Base-by-base conservation (phyloP, 495 filamentous ascomycete species). In the Podospora comata region DNA sequence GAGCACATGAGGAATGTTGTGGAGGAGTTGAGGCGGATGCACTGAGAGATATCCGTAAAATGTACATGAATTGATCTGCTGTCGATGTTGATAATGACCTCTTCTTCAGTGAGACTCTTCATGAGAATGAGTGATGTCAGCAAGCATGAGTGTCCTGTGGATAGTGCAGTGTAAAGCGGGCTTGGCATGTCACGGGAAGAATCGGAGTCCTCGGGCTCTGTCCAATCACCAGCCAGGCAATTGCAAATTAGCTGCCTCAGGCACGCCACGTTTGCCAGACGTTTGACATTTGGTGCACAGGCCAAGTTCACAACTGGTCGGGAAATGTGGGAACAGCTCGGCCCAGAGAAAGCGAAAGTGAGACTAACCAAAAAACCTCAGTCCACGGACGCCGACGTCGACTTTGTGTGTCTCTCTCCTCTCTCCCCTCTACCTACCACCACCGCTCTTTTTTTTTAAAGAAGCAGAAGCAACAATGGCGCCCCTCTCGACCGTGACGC, bases 1-100 rank as follows among this genome's bases (percentile, higher is more conserved):
- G 91, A 92, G 71, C 87, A 87, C 26, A 85, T 97, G 72, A 88
- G 90, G 71, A 83, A 83, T 53, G 78, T 90, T 65, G 86, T 94
- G 5, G 92, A 94, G 75, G 89, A 88, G 57, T 78, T 95, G 65
- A 88, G 88, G 73, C 81, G 90, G 69, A 79, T 93, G 77, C 90
- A 91, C 78, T 92, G 53, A 65, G 30, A 32, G 30, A 32, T 32
- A 32, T 32, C 7, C 30, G 30, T 32, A 32, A 5, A 32, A 13
- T 13, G 9, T 48, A 48, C 5, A 27, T 59, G 26, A 59, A 59
- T 59, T 20, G 56, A 59, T 9, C 23, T 23, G 23, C 23, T 23
- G 23, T 23, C 23, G 23, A 23, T 23, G 23, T 23, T 23, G 23
- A 23, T 23, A 23, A 23, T 23, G 1, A 23, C 23, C 23, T 23